These are phyloP conservation scores for Beauveria scarabaeidicola DNA, from an alignment of 2,329 filamentous ascomycete species.

Conservation along the genomic window DNA sequence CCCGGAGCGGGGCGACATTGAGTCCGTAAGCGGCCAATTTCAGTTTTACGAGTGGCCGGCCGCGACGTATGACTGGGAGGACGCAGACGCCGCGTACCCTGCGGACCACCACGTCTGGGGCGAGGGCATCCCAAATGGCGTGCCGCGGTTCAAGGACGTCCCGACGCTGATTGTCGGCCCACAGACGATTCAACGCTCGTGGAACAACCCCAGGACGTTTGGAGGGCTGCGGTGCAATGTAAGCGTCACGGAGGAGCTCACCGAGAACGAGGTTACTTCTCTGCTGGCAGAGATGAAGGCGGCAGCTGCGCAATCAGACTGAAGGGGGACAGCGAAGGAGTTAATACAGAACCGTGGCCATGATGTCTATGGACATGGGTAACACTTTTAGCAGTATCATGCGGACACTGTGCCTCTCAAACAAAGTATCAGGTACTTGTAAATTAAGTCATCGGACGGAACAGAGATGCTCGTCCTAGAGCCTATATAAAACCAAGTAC, in stretches of 20 bases:
- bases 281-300: conserved; percentile 10
- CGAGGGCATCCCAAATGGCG: background rate
- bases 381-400: background rate
- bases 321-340: background rate
- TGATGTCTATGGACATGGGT: background rate
- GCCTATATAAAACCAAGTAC: conserved; percentile 4
- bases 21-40: background rate
- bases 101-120: background rate
- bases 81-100: background rate
- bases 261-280: background rate
- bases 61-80: background rate
- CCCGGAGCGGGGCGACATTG: background rate
- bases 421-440: background rate
- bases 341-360: background rate
- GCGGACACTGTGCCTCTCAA: background rate
- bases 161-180: conserved; percentile 7
- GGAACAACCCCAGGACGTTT: conserved; percentile 5
- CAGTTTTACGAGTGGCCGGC: conserved; percentile 9
- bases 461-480: background rate
- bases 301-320: background rate
- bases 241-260: background rate
- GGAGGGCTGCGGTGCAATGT: background rate
- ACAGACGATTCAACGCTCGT: background rate
- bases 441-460: background rate
- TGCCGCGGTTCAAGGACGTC: background rate